Evolutionary conservation across 2,329 filamentous ascomycete genomes (phyloP), one percentile per base, ranked within the genome.

Genomic region (Pyrenophora teres): DNA sequence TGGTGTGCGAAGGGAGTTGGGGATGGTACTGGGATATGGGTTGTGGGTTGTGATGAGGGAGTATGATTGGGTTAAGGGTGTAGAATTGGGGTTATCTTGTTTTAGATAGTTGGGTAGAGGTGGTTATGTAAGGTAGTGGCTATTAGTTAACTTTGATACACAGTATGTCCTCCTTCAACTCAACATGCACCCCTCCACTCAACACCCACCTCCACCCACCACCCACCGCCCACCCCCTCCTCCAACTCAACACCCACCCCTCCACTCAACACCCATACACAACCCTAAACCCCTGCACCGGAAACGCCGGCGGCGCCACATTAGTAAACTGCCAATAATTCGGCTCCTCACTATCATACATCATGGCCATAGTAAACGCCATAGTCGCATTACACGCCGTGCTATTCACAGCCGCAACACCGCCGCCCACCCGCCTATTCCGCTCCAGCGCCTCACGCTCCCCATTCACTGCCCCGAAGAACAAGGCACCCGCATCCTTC

Each of bases 321-420:
- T 68, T 57, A 12, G 52, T 36, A 33, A 67, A 72, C 18, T 62
- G 56, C 69, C 61, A 70, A 32, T 67, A 70, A 27, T 72, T 69
- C 3, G 64, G 63, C 35, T 40, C 13, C 12, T 44, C 39, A 7
- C 61, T 57, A n/a, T 67, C 44, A 19, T 55, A 65, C 30, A 54
- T 52, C 62, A 69, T 63, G 6, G 61, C 60, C 62, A 70, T 67
- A 47, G 66, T 61, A 39, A 69, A 70, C 10, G 65, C 68, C 44
- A 70, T 37, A 16, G 63, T 68, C 39, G 65, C 58, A 41, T 63
- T 67, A 33, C 67, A 71, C 12, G 36, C 37, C 31, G 52, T 57
- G 31, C 53, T 31, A 10, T 59, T 60, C 7, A 70, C 46, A 0
- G 60, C 59, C 6, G 62, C 52, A 5, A 65, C 38, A 3, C 61